phyloP scores from a whole-genome alignment of 2,329 filamentous ascomycete species.

The Myrmaecium sp. region DNA sequence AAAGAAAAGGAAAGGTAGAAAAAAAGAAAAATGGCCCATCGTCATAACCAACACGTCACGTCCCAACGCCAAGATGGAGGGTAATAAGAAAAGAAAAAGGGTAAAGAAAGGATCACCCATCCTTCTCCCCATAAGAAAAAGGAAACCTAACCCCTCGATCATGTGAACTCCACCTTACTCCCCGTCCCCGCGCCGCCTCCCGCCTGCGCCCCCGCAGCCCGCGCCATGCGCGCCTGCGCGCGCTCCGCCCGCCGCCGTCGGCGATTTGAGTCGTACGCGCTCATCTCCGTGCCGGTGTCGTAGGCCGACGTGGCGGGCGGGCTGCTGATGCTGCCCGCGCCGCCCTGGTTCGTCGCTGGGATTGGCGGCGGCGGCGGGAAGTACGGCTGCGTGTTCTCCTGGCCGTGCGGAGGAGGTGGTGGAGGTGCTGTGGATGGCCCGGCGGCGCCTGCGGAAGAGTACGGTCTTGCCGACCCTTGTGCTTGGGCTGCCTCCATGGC shows the following conservation, averaged over 20 bases:
- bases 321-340: neutral
- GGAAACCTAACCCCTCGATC: too few species aligned
- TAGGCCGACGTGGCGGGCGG: conserved; percentile 1
- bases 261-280: conserved; percentile 22
- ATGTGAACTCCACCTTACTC: conserved; percentile 23
- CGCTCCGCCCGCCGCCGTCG: conserved; percentile 21
- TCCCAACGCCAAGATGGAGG: too few species aligned
- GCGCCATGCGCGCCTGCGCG: conserved; percentile 17
- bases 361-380: conserved; percentile 10
- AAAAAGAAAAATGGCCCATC: too few species aligned
- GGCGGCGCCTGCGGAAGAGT: neutral
- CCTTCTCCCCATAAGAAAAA: too few species aligned
- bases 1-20: neutral
- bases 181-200: conserved; percentile 9
- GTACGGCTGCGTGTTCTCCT: too few species aligned
- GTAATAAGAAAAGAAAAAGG: conserved; percentile 1
- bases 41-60: too few species aligned
- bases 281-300: conserved; percentile 21
- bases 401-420: conserved; percentile 6
- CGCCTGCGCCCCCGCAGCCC: conserved; percentile 13
- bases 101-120: conserved; percentile 4
- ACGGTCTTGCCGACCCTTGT: conserved; percentile 4
- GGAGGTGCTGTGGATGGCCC: conserved; percentile 8
- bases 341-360: neutral
- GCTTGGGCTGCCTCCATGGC: conserved; percentile 19